phyloP scores from a whole-genome alignment of 2,329 filamentous ascomycete species.

The Boeremia lycopersici region DNA sequence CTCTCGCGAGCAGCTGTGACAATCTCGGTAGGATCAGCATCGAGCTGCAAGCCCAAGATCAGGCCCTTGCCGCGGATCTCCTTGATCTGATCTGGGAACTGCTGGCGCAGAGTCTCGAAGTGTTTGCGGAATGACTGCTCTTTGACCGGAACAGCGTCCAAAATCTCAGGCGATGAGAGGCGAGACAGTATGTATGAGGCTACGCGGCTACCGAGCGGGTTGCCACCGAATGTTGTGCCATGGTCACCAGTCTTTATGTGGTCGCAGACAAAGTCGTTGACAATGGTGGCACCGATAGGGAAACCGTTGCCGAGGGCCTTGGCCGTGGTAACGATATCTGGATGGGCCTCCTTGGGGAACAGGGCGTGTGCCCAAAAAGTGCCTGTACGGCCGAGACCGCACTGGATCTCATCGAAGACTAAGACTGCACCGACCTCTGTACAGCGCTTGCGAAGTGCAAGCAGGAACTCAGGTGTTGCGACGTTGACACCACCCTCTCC shows the following conservation, averaged over 20 bases:
- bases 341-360: conserved; percentile 80
- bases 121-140: conserved; percentile 64
- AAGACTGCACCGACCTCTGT: conserved; percentile 86
- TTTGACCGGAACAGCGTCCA: conserved; percentile 72
- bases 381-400: conserved; percentile 86
- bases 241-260: conserved; percentile 80
- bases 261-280: conserved; percentile 69
- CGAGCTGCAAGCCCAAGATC: conserved; percentile 85
- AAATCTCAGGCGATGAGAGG: conserved; percentile 73
- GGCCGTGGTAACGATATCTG: conserved; percentile 90
- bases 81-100: conserved; percentile 72
- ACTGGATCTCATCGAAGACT: conserved; percentile 97
- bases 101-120: conserved; percentile 62
- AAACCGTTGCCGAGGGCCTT: conserved; percentile 98
- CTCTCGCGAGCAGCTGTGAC: conserved; percentile 86
- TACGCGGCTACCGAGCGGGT: conserved; percentile 82
- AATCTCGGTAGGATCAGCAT: conserved; percentile 72
- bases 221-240: conserved; percentile 92
- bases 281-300: conserved; percentile 84
- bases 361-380: conserved; percentile 85
- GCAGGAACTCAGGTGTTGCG: conserved; percentile 80
- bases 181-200: conserved; percentile 85
- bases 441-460: conserved; percentile 82
- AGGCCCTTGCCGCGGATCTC: conserved; percentile 85
- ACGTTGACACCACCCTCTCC: conserved; percentile 93